Evolutionary conservation across 2,329 filamentous ascomycete species (phyloP).

Genomic region (Exophiala oligosperma): DNA sequence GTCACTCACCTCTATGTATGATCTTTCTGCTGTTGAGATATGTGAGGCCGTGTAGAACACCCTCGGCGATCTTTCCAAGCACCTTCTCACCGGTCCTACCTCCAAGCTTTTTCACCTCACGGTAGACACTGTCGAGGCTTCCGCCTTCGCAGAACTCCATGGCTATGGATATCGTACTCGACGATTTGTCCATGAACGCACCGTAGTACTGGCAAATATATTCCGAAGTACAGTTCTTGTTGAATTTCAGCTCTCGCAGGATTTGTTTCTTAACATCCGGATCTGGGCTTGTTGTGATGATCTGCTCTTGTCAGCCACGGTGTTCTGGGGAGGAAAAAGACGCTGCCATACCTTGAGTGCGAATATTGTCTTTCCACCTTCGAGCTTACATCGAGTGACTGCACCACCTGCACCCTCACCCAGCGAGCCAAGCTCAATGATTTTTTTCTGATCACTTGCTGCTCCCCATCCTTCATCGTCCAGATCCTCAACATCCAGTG

Average conservation of each 20-base stretch:
- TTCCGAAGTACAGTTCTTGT: slow-evolving; percentile 93
- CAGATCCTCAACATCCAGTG: slow-evolving; percentile 87
- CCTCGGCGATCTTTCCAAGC: slow-evolving; percentile 92
- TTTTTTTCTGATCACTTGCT: slow-evolving; percentile 83
- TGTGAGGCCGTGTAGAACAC: slow-evolving; percentile 87
- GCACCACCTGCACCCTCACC: slow-evolving; percentile 95
- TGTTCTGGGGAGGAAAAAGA: not conserved
- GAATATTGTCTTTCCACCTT: slow-evolving; percentile 90
- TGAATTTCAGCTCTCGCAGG: slow-evolving; percentile 92
- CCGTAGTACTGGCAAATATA: slow-evolving; percentile 98
- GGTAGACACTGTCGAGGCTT: slow-evolving; percentile 93
- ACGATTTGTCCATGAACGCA: slow-evolving; percentile 93
- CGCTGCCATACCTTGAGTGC: slow-evolving; percentile 75
- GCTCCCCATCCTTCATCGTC: slow-evolving; percentile 96
- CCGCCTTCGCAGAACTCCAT: slow-evolving; percentile 99
- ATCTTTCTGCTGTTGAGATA: slow-evolving; percentile 96
- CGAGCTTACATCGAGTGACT: slow-evolving; percentile 85
- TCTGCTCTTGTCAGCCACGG: slow-evolving; percentile 50
- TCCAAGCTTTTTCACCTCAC: slow-evolving; percentile 92
- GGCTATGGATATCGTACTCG: slow-evolving; percentile 93
- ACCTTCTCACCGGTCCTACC: slow-evolving; percentile 97
- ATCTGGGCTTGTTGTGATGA: slow-evolving; percentile 97
- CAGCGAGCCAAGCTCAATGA: slow-evolving; percentile 82
- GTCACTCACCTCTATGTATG: slow-evolving; percentile 74
- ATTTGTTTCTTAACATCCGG: slow-evolving; percentile 99